These are phyloP conservation scores for Firmiana major DNA, from an alignment of 345 rosid genomes.

Conservation along the genomic window DNA sequence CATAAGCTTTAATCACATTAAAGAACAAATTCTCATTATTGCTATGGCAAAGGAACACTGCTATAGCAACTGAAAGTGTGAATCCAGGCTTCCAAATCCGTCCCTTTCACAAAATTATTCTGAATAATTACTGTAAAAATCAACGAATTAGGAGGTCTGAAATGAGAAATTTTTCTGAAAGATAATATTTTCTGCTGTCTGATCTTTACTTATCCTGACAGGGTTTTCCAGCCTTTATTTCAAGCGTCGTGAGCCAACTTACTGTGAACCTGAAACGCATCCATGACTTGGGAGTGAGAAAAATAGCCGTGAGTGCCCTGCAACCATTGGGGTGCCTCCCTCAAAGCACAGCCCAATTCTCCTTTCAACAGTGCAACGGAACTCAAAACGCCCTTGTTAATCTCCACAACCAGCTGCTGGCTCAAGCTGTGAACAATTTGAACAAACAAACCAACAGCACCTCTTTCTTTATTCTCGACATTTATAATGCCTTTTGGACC, in stretches of 20 bases:
- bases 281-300: slow-evolving; percentile 55
- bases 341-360: slow-evolving; percentile 15
- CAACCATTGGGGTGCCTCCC: slow-evolving; percentile 90
- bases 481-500: slow-evolving; percentile 49
- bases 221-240: slow-evolving; percentile 46
- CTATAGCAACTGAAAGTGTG: no score
- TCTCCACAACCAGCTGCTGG: slow-evolving; percentile 51
- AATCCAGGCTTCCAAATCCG: not conserved
- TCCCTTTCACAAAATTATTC: not conserved
- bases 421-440: slow-evolving; percentile 43
- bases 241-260: slow-evolving; percentile 50
- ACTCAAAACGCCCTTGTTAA: slow-evolving; percentile 27
- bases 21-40: no score
- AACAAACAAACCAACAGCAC: slow-evolving; percentile 34
- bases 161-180: no score
- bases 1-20: no score
- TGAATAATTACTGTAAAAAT: not conserved
- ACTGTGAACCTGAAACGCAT: slow-evolving; percentile 45
- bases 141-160: not conserved
- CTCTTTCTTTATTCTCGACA: slow-evolving; percentile 47
- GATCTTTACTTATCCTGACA: slow-evolving; percentile 6
- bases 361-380: slow-evolving; percentile 49
- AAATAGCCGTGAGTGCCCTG: slow-evolving; percentile 41
- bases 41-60: no score
- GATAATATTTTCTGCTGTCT: not conserved